These are phyloP conservation scores for Besnoitia besnoiti DNA, from an alignment of 169 alveolate genomes.

Conservation along the genomic window DNA sequence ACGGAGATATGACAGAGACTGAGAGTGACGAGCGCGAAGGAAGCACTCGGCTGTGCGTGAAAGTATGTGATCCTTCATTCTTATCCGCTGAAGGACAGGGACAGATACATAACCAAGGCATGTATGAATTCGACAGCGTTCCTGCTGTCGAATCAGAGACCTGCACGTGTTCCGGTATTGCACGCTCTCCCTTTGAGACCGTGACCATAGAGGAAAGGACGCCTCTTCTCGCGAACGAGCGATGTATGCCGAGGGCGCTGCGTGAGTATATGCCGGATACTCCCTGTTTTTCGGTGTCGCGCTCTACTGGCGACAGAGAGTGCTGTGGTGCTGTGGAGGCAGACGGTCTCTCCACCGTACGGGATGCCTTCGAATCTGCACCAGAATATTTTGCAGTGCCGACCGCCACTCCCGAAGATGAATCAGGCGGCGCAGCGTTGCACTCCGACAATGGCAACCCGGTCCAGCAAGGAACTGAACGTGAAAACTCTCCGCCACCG, in stretches of 20 bases:
- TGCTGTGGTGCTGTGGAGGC: not conserved
- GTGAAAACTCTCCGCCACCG: no score
- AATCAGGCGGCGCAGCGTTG: no score
- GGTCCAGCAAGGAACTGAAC: no score
- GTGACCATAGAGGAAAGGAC: not conserved
- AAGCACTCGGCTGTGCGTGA: no score
- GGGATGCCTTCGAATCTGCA: not conserved
- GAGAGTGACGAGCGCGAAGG: no score
- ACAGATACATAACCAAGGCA: no score
- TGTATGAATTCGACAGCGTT: not conserved
- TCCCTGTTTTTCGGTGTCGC: not conserved
- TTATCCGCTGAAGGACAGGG: no score
- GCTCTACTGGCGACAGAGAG: not conserved
- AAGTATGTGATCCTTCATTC: no score
- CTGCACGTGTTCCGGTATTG: not conserved
- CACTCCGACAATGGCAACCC: no score
- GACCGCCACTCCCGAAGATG: not conserved
- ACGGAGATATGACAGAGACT: no score
- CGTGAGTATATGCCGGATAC: not conserved
- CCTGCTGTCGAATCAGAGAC: not conserved
- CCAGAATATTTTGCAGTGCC: not conserved
- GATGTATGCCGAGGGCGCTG: not conserved
- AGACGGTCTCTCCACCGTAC: not conserved
- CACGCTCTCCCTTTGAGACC: not conserved
- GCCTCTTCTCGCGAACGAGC: not conserved